A percentile compares a stretch with the other conserved stretches of the same genome.
Evolutionary conservation across 2,329 filamentous ascomycete species (phyloP).

Genomic region (Daldinia sp.): DNA sequence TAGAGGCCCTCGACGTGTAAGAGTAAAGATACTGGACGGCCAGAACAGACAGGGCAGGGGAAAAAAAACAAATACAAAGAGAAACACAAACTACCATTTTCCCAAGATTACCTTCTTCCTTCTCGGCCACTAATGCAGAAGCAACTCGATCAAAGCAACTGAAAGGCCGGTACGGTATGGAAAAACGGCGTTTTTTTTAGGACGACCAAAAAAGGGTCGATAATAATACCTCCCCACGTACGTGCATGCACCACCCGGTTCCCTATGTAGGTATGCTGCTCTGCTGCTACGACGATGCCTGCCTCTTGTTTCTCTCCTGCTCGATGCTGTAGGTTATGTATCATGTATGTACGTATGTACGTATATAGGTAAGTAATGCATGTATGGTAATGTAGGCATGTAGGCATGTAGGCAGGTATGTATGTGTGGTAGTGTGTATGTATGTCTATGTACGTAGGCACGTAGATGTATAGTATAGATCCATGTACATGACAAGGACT

Average conservation of each 20-base stretch:
- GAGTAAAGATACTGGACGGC: background rate
- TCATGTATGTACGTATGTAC: conserved; percentile 30
- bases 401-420: conserved; percentile 40
- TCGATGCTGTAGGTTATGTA: conserved; percentile 39
- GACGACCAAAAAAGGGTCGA: conserved; percentile 37
- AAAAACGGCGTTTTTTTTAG: conserved; percentile 42
- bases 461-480: conserved; percentile 31
- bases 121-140: conserved; percentile 52
- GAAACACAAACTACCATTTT: conserved; percentile 41
- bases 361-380: conserved; percentile 39
- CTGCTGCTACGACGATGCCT: conserved; percentile 46
- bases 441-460: conserved; percentile 38
- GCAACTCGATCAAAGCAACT: conserved; percentile 48
- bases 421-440: conserved; percentile 44
- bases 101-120: conserved; percentile 40
- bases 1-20: conserved; percentile 10
- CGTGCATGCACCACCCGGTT: conserved; percentile 46
- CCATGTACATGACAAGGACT: conserved; percentile 46
- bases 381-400: background rate
- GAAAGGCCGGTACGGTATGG: conserved; percentile 45
- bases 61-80: conserved; percentile 32
- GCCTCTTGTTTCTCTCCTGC: conserved; percentile 40
- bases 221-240: conserved; percentile 45
- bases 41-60: too few relatives aligned
- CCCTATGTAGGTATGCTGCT: background rate